Conservation (phyloP, 768 basidiomycete genomes). For the Trametes elegans region DNA sequence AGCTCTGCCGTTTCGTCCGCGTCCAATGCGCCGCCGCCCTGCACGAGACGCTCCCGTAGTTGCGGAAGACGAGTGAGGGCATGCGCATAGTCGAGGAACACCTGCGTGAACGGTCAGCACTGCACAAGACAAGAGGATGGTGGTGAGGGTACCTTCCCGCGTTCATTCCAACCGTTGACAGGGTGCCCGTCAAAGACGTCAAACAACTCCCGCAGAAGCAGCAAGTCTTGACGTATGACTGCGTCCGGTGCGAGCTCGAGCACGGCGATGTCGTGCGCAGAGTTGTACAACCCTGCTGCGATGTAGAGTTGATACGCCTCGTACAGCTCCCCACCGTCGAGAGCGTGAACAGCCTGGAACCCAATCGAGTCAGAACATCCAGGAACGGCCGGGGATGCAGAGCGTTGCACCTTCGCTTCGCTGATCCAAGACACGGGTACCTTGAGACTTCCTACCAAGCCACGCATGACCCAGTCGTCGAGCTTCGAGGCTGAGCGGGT, state of each 20-base stretch:
- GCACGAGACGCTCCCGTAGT: constrained; percentile 44
- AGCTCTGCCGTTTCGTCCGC: constrained; percentile 49
- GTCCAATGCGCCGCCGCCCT: constrained; percentile 42
- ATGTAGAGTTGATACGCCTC: constrained; percentile 78
- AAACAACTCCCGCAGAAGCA: constrained; percentile 69
- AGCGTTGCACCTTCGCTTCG: constrained; percentile 69
- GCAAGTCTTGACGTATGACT: constrained; percentile 55
- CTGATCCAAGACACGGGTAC: constrained; percentile 88
- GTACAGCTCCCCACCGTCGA: constrained; percentile 59
- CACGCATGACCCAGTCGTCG: constrained; percentile 72
- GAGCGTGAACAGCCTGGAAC: constrained; percentile 62
- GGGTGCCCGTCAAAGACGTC: constrained; percentile 53
- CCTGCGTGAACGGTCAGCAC: constrained; percentile 35
- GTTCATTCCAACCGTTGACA: constrained; percentile 76
- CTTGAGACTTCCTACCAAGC: constrained; percentile 70
- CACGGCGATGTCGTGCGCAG: constrained; percentile 84
- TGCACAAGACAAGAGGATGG: background rate
- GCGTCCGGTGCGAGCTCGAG: constrained; percentile 88
- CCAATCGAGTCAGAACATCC: background rate
- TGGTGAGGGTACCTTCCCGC: constrained; percentile 64
- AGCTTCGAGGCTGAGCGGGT: constrained; percentile 62
- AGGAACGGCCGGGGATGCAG: background rate
- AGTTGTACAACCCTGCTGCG: constrained; percentile 62
- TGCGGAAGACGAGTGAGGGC: constrained; percentile 60
- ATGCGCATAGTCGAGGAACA: constrained; percentile 70